phyloP scores from a whole-genome alignment of 768 basidiomycete species.

The Clitopilus hobsonii region DNA sequence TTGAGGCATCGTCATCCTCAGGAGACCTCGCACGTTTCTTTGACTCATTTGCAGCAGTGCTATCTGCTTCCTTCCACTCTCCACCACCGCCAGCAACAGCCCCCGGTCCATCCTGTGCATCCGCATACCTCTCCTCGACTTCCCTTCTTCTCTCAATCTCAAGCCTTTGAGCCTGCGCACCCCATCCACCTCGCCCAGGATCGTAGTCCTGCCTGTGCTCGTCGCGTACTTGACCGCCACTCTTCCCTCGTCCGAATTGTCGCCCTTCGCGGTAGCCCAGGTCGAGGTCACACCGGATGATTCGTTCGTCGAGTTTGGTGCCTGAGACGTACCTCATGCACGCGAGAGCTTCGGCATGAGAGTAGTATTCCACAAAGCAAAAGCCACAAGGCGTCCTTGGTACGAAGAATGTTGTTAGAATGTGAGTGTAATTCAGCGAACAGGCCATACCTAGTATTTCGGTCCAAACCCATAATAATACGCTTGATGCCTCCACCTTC shows the following conservation, averaged over 20 bases:
- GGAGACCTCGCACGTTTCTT: slow-evolving; percentile 73
- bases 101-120: slow-evolving; percentile 73
- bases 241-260: slow-evolving; percentile 96
- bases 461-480: slow-evolving; percentile 93
- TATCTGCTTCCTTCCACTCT: slow-evolving; percentile 76
- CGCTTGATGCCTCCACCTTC: slow-evolving; percentile 89
- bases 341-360: slow-evolving; percentile 88
- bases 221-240: slow-evolving; percentile 95
- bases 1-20: slow-evolving; percentile 66
- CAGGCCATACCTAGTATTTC: slow-evolving; percentile 66
- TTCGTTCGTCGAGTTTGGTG: slow-evolving; percentile 98
- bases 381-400: slow-evolving; percentile 87
- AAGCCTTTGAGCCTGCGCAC: slow-evolving; percentile 73
- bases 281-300: slow-evolving; percentile 97
- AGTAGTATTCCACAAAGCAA: slow-evolving; percentile 96
- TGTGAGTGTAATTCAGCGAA: background rate
- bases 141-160: slow-evolving; percentile 76
- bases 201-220: slow-evolving; percentile 98
- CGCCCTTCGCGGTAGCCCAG: slow-evolving; percentile 94
- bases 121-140: slow-evolving; percentile 83
- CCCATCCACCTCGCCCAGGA: slow-evolving; percentile 93
- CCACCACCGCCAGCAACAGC: slow-evolving; percentile 81
- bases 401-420: slow-evolving; percentile 4
- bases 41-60: slow-evolving; percentile 23
- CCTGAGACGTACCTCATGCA: slow-evolving; percentile 93